Base-by-base conservation (phyloP, 768 basidiomycete species). In the Suillus decipiens region DNA sequence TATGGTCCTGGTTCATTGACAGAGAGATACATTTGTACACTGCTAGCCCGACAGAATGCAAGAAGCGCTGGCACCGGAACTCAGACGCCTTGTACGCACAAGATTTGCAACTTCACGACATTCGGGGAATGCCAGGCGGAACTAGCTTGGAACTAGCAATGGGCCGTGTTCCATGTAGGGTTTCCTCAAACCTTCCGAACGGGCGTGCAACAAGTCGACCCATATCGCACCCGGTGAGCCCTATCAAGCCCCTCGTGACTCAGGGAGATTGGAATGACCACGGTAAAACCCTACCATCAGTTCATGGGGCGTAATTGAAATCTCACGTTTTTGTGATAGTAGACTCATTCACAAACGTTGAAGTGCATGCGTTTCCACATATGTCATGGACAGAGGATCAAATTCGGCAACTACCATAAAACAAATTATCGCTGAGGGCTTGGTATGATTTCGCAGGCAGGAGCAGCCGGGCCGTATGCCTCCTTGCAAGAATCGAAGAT, bases 401-500 rank as follows among this genome's bases (percentile, higher is more conserved):
- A 22, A 55, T 37, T 37, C 14, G 54, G 54, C 14, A 37, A 37
- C 34, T 55, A 22, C 34, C 54, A 55, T n/a, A n/a, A 36, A 36
- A 22, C 19, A 7, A 36, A 15, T 53, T 14, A 54, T 54, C 53
- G 53, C 34, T 22, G 53, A 54, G 53, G n/a, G 11, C 53, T 54
- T 33, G 51, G 31, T 51, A 51, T 51, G 17, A 51, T 51, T 53
- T 53, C 31, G 31, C 51, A 53, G 51, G 51, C 31, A 53, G 33
- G 55, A 39, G 36, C 2, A 24, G 22, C 55, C 36, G 37, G 36
- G 17, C 34, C 56, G 56, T 28, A 28, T 12, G 39, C 39, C 39
- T 57, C 56, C 56, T 57, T 57, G 39, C 56, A 41, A 8, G 56
- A 31, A 57, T 57, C 17, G 17, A 19, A 28, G 55, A 41, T 57